Percentiles rank a stretch among this genome's conserved stretches.
Evolutionary conservation across 2,329 filamentous ascomycete species (phyloP).

Genomic region (Claviceps quebecensis): DNA sequence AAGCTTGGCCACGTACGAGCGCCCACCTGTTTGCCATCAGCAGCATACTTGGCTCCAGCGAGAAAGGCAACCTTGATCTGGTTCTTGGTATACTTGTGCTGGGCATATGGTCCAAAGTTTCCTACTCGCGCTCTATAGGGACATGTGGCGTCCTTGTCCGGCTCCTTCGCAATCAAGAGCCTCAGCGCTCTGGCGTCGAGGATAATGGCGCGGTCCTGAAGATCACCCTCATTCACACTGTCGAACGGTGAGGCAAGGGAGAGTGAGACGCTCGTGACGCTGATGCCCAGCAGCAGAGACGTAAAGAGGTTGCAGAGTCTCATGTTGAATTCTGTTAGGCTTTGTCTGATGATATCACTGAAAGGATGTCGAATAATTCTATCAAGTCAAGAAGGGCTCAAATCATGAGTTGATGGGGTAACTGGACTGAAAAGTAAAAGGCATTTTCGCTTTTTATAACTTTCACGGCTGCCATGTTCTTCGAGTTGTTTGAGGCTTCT

Average conservation of each 20-base stretch:
- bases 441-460: not conserved
- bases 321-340: not conserved
- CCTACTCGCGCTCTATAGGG: not conserved
- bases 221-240: not conserved
- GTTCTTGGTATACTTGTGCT: not conserved
- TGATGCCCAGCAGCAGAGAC: not conserved
- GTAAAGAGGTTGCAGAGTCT: not conserved
- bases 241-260: not conserved
- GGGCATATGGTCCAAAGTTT: not conserved
- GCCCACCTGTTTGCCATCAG: not conserved
- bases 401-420: not conserved
- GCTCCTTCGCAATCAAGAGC: not conserved
- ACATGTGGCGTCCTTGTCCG: not conserved
- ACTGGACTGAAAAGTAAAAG: not conserved
- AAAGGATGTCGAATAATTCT: not conserved
- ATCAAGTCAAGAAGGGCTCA: not conserved
- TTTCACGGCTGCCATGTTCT: not conserved
- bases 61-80: not conserved
- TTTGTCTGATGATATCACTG: not conserved
- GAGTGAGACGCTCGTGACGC: not conserved
- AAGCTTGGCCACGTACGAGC: not conserved
- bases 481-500: not conserved
- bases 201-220: not conserved
- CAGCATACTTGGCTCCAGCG: not conserved
- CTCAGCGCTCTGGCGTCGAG: not conserved